Evolutionary conservation across 2,329 filamentous ascomycete species (phyloP).

Genomic region (Hypoxylon sp.): DNA sequence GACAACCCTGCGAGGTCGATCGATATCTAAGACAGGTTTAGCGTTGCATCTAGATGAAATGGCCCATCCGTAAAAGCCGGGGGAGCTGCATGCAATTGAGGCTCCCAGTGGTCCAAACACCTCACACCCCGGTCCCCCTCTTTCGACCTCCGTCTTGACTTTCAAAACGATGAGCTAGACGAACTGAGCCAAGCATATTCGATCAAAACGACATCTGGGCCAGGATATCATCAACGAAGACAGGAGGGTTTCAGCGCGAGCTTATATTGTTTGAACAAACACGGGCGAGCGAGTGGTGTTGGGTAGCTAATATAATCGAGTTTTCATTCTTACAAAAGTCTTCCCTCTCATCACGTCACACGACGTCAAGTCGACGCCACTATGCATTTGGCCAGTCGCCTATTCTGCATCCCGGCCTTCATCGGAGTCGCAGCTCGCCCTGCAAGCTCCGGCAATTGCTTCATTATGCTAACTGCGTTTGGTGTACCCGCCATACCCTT

Average conservation of each 20-base stretch:
- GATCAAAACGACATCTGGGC: constrained; percentile 15
- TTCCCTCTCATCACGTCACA: constrained; percentile 36
- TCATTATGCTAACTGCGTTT: constrained; percentile 32
- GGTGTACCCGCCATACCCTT: constrained; percentile 28
- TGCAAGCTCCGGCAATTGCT: constrained; percentile 44
- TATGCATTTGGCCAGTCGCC: constrained; percentile 33
- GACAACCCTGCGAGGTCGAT: constrained; percentile 38
- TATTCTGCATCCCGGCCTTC: constrained; percentile 34
- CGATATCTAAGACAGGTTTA: constrained; percentile 39
- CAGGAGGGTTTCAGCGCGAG: constrained; percentile 5
- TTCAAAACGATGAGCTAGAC: constrained; percentile 26
- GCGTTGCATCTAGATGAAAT: constrained; percentile 35
- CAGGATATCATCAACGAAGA: constrained; percentile 6
- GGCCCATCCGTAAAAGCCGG: constrained; percentile 39
- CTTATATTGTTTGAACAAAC: neutral
- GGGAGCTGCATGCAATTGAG: constrained; percentile 37
- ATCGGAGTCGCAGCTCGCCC: constrained; percentile 35
- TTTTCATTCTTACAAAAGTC: constrained; percentile 6
- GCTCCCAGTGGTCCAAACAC: constrained; percentile 41
- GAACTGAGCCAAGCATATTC: constrained; percentile 5
- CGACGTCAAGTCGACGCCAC: constrained; percentile 42
- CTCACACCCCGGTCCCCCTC: constrained; percentile 5
- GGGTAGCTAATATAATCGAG: constrained; percentile 32
- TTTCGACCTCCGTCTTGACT: constrained; percentile 18
- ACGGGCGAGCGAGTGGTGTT: constrained; percentile 1